Evolutionary conservation across 2,329 filamentous ascomycete species (phyloP).

Genomic region (Aspergillus melleus): DNA sequence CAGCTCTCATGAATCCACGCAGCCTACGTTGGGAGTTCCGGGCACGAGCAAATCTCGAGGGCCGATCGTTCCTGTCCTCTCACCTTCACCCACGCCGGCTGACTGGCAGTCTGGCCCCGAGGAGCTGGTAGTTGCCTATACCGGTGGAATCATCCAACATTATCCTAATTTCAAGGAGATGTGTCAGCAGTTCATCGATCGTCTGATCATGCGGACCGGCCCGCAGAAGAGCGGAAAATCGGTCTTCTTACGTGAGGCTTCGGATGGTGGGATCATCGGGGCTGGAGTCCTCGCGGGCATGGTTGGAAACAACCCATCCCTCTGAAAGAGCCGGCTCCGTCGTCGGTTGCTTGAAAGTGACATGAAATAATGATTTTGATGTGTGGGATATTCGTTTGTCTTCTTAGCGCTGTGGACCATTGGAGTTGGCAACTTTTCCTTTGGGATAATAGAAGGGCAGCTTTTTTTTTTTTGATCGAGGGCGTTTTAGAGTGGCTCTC

Average conservation of each 20-base stretch:
- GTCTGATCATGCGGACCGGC: slow-evolving; percentile 48
- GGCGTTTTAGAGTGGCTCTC: slow-evolving; percentile 4
- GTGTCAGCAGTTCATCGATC: slow-evolving; percentile 68
- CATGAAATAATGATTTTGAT: slow-evolving; percentile 7
- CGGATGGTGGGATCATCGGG: slow-evolving; percentile 57
- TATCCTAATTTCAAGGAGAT: slow-evolving; percentile 72
- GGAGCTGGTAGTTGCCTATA: slow-evolving; percentile 75
- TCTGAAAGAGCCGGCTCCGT: background rate
- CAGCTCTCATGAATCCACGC: slow-evolving; percentile 12
- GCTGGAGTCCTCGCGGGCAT: slow-evolving; percentile 56
- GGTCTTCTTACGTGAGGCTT: slow-evolving; percentile 53
- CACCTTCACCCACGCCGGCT: slow-evolving; percentile 32
- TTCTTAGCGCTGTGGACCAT: slow-evolving; percentile 1
- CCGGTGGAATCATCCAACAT: slow-evolving; percentile 76
- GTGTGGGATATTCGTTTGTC: background rate
- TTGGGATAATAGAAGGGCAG: slow-evolving; percentile 7
- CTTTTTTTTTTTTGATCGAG: background rate
- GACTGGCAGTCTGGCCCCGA: slow-evolving; percentile 49
- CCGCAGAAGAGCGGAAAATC: slow-evolving; percentile 49
- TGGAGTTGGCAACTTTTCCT: slow-evolving; percentile 6
- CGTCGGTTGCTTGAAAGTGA: slow-evolving; percentile 2
- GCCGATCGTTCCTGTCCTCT: slow-evolving; percentile 39
- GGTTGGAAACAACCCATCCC: slow-evolving; percentile 29
- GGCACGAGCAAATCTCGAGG: slow-evolving; percentile 18
- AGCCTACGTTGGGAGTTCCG: slow-evolving; percentile 6